Conservation (phyloP, 352 stramenopile species). For the Phytopythium helicoides region DNA sequence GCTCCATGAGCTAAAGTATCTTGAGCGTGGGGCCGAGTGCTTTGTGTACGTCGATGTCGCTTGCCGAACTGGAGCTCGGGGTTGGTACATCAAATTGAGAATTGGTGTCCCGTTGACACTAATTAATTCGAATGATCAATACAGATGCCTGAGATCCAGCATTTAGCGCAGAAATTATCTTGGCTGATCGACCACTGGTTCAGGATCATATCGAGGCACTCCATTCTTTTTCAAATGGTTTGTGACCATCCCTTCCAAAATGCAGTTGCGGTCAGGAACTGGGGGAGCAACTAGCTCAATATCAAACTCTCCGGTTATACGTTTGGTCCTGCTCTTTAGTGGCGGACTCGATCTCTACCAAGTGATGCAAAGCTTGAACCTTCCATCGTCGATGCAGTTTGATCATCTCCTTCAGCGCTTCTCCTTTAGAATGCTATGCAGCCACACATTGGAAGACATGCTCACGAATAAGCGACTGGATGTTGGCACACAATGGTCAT, state of each 20-base stretch:
- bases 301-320: constrained; percentile 35
- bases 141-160: constrained; percentile 48
- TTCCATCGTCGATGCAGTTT: constrained; percentile 62
- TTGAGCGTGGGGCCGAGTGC: constrained; percentile 65
- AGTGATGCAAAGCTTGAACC: constrained; percentile 45
- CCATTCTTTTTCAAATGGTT: constrained; percentile 66
- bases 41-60: constrained; percentile 63
- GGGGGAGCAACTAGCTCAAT: constrained; percentile 9
- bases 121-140: neutral
- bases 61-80: constrained; percentile 48
- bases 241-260: constrained; percentile 49
- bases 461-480: constrained; percentile 59
- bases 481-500: constrained; percentile 43
- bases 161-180: constrained; percentile 35
- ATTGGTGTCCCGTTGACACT: neutral
- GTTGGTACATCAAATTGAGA: constrained; percentile 17
- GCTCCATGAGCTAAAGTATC: constrained; percentile 70
- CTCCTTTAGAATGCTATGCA: constrained; percentile 40
- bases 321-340: constrained; percentile 64
- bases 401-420: constrained; percentile 51
- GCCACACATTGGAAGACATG: constrained; percentile 56
- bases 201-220: constrained; percentile 53
- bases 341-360: constrained; percentile 57
- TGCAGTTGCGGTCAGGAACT: constrained; percentile 36
- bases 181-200: constrained; percentile 62